A percentile compares a stretch with the other conserved stretches of the same genome.
These are phyloP conservation scores for Aspergillus pseudoterreus DNA, from an alignment of 2,329 filamentous ascomycete species.

Conservation along the genomic window DNA sequence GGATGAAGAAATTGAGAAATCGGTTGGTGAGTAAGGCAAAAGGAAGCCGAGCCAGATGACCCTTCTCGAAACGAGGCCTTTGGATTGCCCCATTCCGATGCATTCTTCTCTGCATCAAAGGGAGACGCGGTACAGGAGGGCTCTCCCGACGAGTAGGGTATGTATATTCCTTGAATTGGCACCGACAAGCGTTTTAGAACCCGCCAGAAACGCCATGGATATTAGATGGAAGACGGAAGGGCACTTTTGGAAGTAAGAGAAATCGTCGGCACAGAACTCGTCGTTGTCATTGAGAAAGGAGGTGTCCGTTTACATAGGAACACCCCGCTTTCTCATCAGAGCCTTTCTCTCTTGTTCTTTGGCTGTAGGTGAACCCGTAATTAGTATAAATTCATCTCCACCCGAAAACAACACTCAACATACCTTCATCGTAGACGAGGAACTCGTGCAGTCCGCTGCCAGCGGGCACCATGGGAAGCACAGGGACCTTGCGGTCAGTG, in stretches of 20 bases:
- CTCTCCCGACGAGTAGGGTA: background rate
- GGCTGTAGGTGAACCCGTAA: slow-evolving; percentile 39
- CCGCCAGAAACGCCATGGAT: slow-evolving; percentile 42
- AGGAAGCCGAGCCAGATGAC: background rate
- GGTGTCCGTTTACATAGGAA: slow-evolving; percentile 20
- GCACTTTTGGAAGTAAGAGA: slow-evolving; percentile 17
- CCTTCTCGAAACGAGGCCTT: background rate
- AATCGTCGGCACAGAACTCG: slow-evolving; percentile 18
- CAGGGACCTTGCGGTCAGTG: slow-evolving; percentile 74
- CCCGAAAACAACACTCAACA: slow-evolving; percentile 27
- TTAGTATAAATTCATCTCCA: slow-evolving; percentile 7
- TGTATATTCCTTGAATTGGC: slow-evolving; percentile 7
- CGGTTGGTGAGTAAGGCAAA: background rate
- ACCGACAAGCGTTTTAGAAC: slow-evolving; percentile 33
- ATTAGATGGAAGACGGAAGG: slow-evolving; percentile 28
- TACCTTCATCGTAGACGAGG: slow-evolving; percentile 78
- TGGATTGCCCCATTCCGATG: too few species aligned
- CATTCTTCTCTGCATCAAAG: too few species aligned
- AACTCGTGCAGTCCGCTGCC: slow-evolving; percentile 90
- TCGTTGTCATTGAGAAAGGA: slow-evolving; percentile 13
- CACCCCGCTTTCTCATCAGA: slow-evolving; percentile 61
- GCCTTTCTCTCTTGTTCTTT: slow-evolving; percentile 66
- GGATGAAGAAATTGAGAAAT: background rate
- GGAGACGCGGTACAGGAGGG: too few species aligned
- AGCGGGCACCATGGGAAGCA: slow-evolving; percentile 94